phyloP scores from a whole-genome alignment of 176 grass and related monocot genomes.

The Tuctoria greenei region DNA sequence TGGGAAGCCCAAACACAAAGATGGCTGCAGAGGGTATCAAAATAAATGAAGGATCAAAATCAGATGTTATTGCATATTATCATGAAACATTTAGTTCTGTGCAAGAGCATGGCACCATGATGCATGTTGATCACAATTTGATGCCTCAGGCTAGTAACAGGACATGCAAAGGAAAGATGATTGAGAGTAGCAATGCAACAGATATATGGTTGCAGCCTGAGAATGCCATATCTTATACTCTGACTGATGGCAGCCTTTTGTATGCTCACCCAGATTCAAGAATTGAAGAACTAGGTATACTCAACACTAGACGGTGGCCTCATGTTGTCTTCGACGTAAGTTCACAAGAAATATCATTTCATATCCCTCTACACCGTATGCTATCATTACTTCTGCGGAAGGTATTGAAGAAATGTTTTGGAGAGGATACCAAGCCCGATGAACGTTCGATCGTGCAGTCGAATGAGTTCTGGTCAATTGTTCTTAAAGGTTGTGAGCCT shows the following conservation, averaged over 20 bases:
- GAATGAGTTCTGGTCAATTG: constrained; percentile 63
- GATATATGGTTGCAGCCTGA: constrained; percentile 39
- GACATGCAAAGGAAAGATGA: constrained; percentile 43
- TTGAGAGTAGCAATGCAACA: constrained; percentile 30
- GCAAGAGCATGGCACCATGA: constrained; percentile 9
- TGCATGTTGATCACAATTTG: constrained; percentile 43
- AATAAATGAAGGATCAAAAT: constrained; percentile 34
- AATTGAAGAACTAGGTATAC: constrained; percentile 63
- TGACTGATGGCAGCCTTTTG: constrained; percentile 65
- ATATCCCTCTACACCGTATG: constrained; percentile 94
- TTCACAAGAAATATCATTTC: constrained; percentile 95
- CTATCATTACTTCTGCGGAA: constrained; percentile 83
- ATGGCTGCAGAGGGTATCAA: constrained; percentile 1
- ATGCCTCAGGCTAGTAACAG: constrained; percentile 21
- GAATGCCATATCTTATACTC: constrained; percentile 46
- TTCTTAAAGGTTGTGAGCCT: constrained; percentile 59
- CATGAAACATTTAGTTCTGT: constrained; percentile 29
- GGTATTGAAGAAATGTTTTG: constrained; percentile 63
- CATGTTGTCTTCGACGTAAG: constrained; percentile 83
- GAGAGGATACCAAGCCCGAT: constrained; percentile 55
- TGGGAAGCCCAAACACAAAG: constrained; percentile 38
- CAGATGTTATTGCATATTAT: constrained; percentile 19
- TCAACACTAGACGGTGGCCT: constrained; percentile 68
- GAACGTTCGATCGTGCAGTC: constrained; percentile 40
- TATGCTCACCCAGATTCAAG: constrained; percentile 59